phyloP scores from a whole-genome alignment of 2,329 filamentous ascomycete species.

The Trichoderma brevicompactum region DNA sequence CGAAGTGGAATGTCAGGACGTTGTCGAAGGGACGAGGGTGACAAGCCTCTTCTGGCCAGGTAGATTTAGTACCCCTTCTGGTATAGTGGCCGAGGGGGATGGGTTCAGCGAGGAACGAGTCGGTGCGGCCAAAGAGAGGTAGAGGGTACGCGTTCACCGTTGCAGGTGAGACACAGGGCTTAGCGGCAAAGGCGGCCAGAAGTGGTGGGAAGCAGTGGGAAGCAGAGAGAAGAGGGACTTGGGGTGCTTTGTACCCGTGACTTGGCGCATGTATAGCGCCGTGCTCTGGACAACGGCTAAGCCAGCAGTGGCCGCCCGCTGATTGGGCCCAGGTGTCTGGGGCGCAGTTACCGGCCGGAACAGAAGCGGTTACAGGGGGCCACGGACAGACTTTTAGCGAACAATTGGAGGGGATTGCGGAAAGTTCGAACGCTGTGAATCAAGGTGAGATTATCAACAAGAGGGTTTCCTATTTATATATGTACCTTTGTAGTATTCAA shows the following conservation, averaged over 20 bases:
- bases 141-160: not conserved
- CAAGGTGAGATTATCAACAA: too few species aligned
- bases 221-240: not conserved
- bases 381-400: too few species aligned
- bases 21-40: slow-evolving; percentile 28
- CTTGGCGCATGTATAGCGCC: not conserved
- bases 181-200: not conserved
- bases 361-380: too few species aligned
- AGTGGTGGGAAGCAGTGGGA: too few species aligned
- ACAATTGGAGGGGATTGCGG: too few species aligned
- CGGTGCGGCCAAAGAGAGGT: slow-evolving; percentile 12
- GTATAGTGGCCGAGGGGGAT: slow-evolving; percentile 19
- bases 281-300: not conserved
- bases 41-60: slow-evolving; percentile 26
- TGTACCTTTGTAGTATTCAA: too few species aligned
- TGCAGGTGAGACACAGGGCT: slow-evolving; percentile 13
- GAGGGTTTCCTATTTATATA: too few species aligned
- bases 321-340: too few species aligned
- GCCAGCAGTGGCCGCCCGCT: not conserved
- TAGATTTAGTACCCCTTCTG: slow-evolving; percentile 23
- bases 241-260: not conserved
- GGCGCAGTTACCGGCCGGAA: too few species aligned
- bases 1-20: slow-evolving; percentile 26
- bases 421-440: too few species aligned
- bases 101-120: not conserved